Base-by-base conservation (phyloP, 768 basidiomycete species). In the Termitomyces eurrhizus region DNA sequence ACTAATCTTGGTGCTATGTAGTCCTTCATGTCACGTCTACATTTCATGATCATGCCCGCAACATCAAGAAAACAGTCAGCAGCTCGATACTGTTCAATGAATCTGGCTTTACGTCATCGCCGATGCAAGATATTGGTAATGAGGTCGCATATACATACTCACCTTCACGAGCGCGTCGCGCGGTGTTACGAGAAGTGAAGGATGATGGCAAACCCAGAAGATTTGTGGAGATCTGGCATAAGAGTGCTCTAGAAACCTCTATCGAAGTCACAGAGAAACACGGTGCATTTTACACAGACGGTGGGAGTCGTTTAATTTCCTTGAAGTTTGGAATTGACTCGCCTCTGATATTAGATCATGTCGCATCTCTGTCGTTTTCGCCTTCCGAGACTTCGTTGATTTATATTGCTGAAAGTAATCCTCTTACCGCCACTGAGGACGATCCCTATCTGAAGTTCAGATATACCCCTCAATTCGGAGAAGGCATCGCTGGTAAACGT, bases 391-490 rank as follows among this genome's bases (percentile, higher is more conserved):
- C 73, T 3, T 76, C 79, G 0, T 64, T 90, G 11, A 64, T 88
- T 14, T 90, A 90, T 62, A 77, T 78, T 4, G 89, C 88, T 3
- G 89, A 90, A 42, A 66, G 77, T 71, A 0, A 84, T 82, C 16
- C 62, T 58, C 11, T 72, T 72, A 4, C 64, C 50, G 45, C 70
- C 62, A 51, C 58, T 11, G 60, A 71, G 14, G 59, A 68, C 1
- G 73, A 77, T 62, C 73, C 75, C 2, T 78, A 73, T 58, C 68
- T 70, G 21, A 82, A 81, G 57, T 89, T 84, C 62, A 72, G 76
- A 29, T 90, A 80, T 68, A 73, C 66, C 1, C 87, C 88, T 5
- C 76, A 80, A 49, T 83, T 88, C 60, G 90, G 89, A 0, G 89
- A 92, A 70, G 78, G 79, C 6, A 67, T 87, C n/a, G 68, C 69